phyloP scores from a whole-genome alignment of 768 basidiomycete species.

The Suillus placidus region DNA sequence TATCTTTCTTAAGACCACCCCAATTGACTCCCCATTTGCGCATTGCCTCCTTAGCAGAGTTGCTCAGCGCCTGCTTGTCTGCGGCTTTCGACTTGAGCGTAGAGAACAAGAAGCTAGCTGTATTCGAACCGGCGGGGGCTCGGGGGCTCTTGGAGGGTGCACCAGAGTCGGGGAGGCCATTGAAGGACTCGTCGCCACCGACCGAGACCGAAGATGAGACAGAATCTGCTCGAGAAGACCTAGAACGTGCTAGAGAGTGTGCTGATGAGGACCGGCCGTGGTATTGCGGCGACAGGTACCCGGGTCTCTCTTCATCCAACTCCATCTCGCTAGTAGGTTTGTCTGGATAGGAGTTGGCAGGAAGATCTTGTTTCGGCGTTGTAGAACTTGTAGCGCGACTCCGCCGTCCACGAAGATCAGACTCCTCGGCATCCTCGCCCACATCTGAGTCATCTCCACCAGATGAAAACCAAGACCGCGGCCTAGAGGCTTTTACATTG shows the following conservation, averaged over 20 bases:
- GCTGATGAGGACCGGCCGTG: conserved; percentile 47
- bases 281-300: conserved; percentile 19
- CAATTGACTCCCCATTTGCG: conserved; percentile 92
- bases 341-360: conserved; percentile 8
- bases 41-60: conserved; percentile 86
- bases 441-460: conserved; percentile 41
- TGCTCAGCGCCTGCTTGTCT: conserved; percentile 86
- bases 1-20: conserved; percentile 64
- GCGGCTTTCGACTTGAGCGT: conserved; percentile 74
- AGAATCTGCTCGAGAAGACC: conserved; percentile 39
- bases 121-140: conserved; percentile 42
- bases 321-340: conserved; percentile 20
- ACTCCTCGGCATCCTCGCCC: conserved; percentile 28
- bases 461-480: conserved; percentile 62
- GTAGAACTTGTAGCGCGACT: conserved; percentile 31
- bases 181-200: conserved; percentile 31
- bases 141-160: conserved; percentile 37
- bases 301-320: conserved; percentile 22
- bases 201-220: conserved; percentile 37
- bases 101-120: conserved; percentile 68
- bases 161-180: conserved; percentile 37
- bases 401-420: conserved; percentile 20
- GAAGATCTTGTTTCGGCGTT: conserved; percentile 31
- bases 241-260: conserved; percentile 38
- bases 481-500: conserved; percentile 35